A percentile compares a stretch with the other conserved stretches of the same genome.
Conservation (phyloP, 2,329 filamentous ascomycete species). For the Claviceps pazoutovae region DNA sequence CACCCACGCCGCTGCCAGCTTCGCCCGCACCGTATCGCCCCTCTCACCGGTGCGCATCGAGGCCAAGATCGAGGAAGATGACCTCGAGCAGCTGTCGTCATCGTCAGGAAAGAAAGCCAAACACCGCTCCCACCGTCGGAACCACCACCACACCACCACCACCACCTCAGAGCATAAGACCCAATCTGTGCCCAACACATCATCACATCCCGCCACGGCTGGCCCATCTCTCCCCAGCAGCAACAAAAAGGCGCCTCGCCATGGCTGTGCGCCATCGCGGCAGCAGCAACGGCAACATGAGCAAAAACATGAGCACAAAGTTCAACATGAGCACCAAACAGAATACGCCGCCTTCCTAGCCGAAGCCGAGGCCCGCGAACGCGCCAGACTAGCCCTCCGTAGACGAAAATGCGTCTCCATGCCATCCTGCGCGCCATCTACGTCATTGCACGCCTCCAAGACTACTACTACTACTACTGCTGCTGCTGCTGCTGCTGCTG, state of each 20-base stretch:
- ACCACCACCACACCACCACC: too few species aligned
- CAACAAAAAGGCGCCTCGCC: background rate
- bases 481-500: background rate
- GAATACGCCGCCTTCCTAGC: conserved; percentile 14
- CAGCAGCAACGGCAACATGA: background rate
- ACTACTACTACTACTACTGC: too few species aligned
- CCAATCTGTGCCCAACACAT: background rate
- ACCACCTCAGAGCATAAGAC: too few species aligned
- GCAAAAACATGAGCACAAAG: too few species aligned
- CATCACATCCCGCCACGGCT: too few species aligned
- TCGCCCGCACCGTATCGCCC: conserved; percentile 9
- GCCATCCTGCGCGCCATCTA: background rate
- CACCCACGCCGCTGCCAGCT: conserved; percentile 18
- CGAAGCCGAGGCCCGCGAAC: conserved; percentile 8
- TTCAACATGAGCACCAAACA: background rate
- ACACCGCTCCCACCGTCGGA: too few species aligned
- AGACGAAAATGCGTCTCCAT: background rate
- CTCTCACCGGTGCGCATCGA: conserved; percentile 9
- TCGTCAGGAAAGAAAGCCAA: background rate
- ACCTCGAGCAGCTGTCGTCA: background rate
- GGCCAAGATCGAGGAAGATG: conserved; percentile 5
- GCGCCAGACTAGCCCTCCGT: conserved; percentile 2
- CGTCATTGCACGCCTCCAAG: background rate
- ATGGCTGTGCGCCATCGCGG: background rate
- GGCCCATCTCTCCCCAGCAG: background rate